Conservation (phyloP, 2,329 filamentous ascomycete species). For the Tolypocladium paradoxum region DNA sequence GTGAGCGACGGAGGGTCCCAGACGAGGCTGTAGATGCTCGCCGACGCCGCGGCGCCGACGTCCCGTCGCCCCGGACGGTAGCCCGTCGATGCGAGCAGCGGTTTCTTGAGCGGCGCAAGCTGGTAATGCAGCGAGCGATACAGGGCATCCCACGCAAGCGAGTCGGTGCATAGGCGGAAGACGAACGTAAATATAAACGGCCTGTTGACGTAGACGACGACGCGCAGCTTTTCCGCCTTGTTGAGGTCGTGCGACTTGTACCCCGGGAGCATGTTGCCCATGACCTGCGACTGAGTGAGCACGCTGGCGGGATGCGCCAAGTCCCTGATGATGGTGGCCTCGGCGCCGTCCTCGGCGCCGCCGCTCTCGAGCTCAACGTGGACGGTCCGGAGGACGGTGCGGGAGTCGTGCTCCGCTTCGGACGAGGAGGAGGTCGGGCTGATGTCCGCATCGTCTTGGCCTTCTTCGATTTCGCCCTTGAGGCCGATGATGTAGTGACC, state of each 20-base stretch:
- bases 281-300: conserved; percentile 21
- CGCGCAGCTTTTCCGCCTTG: conserved; percentile 48
- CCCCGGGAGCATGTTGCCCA: conserved; percentile 20
- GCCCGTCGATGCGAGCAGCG: conserved; percentile 43
- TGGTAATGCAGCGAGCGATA: conserved; percentile 53
- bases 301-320: conserved; percentile 25
- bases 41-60: neutral
- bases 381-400: conserved; percentile 54
- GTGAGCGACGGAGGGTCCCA: conserved; percentile 49
- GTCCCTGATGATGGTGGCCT: conserved; percentile 34
- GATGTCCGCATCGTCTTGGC: conserved; percentile 18
- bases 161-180: conserved; percentile 48
- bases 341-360: conserved; percentile 24
- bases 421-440: conserved; percentile 19
- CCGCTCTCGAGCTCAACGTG: conserved; percentile 50
- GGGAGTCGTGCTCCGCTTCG: conserved; percentile 31
- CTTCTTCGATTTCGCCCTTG: conserved; percentile 49
- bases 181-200: conserved; percentile 73
- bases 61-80: conserved; percentile 38
- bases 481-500: conserved; percentile 58
- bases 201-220: conserved; percentile 61
- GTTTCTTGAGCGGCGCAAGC: conserved; percentile 45
- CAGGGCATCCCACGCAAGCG: conserved; percentile 41
- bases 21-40: conserved; percentile 46
- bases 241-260: conserved; percentile 36